Evolutionary conservation across 805 yeast genomes (phyloP).

Genomic region (Monosporozyma aerobia): DNA sequence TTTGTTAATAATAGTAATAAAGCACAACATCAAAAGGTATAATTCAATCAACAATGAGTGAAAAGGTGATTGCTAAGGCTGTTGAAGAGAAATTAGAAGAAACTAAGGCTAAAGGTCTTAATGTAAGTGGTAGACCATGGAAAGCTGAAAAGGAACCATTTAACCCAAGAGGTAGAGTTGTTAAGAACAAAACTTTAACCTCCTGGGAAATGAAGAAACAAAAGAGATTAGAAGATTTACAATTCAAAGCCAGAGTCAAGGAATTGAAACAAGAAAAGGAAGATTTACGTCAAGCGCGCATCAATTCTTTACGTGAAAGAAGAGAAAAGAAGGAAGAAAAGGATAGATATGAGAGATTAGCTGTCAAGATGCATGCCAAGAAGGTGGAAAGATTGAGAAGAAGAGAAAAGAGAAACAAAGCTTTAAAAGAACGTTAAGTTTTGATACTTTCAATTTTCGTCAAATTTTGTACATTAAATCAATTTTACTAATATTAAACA

Average conservation of each 20-base stretch:
- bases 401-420: constrained; percentile 90
- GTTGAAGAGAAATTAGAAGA: constrained; percentile 1
- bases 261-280: constrained; percentile 75
- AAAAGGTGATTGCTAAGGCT: background rate
- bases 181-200: constrained; percentile 34
- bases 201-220: constrained; percentile 62
- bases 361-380: constrained; percentile 84
- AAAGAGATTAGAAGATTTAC: constrained; percentile 55
- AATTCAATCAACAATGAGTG: background rate
- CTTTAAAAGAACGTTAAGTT: constrained; percentile 73
- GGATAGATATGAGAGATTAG: constrained; percentile 77
- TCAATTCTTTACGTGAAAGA: constrained; percentile 57
- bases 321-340: constrained; percentile 76
- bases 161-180: constrained; percentile 53
- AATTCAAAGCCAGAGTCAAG: constrained; percentile 57
- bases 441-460: background rate
- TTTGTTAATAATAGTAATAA: background rate
- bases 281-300: constrained; percentile 42
- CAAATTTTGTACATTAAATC: background rate
- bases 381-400: constrained; percentile 82
- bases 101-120: constrained; percentile 33
- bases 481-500: background rate
- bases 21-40: background rate
- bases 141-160: constrained; percentile 59
- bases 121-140: constrained; percentile 67